phyloP scores from a whole-genome alignment of 306 rosid genomes.

The Cucumis cinereus region DNA sequence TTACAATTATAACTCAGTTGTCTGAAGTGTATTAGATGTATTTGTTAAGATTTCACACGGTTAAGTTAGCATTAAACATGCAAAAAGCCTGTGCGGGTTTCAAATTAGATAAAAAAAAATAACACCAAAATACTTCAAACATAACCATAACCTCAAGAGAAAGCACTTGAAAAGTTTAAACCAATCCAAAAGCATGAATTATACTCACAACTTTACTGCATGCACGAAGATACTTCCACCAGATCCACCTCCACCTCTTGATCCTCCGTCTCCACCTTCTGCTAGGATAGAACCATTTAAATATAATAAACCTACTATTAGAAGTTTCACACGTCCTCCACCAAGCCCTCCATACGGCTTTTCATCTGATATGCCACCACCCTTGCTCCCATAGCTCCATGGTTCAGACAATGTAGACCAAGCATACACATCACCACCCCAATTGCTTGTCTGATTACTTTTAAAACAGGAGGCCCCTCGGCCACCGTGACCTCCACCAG shows the following conservation, averaged over 20 bases:
- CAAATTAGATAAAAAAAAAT: not conserved
- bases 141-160: not conserved
- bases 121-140: not conserved
- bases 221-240: conserved; percentile 80
- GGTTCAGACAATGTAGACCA: conserved; percentile 84
- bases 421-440: conserved; percentile 99
- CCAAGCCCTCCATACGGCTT: conserved; percentile 72
- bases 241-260: conserved; percentile 87
- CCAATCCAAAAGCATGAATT: conserved; percentile 8
- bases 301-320: conserved; percentile 53
- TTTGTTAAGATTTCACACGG: not conserved
- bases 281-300: conserved; percentile 71
- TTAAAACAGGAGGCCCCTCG: conserved; percentile 92
- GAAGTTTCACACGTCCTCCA: conserved; percentile 78
- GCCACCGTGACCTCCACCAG: conserved; percentile 99
- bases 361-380: conserved; percentile 55
- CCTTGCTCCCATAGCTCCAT: conserved; percentile 94
- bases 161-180: conserved; percentile 12
- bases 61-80: not conserved
- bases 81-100: not conserved
- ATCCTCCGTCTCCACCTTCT: conserved; percentile 84
- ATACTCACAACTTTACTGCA: conserved; percentile 85
- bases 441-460: conserved; percentile 48
- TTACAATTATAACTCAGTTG: too few species aligned
- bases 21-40: not conserved